These are phyloP conservation scores for Acacia pycnantha DNA, from an alignment of 331 rosid genomes.

Conservation along the genomic window DNA sequence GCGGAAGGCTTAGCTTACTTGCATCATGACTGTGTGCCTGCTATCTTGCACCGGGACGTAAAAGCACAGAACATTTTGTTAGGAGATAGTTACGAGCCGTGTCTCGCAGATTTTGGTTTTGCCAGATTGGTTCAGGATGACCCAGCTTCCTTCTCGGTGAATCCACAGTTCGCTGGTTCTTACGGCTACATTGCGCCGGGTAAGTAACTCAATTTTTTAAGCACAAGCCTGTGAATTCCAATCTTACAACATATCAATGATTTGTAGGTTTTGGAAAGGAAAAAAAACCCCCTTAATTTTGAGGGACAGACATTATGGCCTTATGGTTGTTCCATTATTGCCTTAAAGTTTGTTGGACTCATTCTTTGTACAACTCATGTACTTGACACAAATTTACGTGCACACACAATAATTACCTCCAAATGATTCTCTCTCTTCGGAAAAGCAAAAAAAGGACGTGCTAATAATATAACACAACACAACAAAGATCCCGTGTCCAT, in stretches of 20 bases:
- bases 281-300: background rate
- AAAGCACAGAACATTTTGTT: constrained; percentile 68
- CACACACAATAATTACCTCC: constrained; percentile 29
- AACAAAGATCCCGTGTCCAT: background rate
- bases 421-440: constrained; percentile 10
- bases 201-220: constrained; percentile 15
- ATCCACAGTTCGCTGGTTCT: constrained; percentile 81
- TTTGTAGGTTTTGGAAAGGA: too few species aligned
- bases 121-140: constrained; percentile 69
- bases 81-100: constrained; percentile 72
- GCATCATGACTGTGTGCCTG: constrained; percentile 88
- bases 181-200: constrained; percentile 97
- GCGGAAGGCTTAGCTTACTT: constrained; percentile 82
- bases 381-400: constrained; percentile 33
- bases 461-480: background rate
- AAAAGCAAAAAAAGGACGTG: constrained; percentile 28
- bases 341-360: constrained; percentile 5
- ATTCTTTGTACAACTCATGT: constrained; percentile 31
- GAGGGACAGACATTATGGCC: background rate
- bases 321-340: background rate
- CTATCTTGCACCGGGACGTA: constrained; percentile 92
- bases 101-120: constrained; percentile 85
- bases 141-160: constrained; percentile 46
- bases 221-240: too few species aligned
- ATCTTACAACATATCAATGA: too few species aligned